Evolutionary conservation across 495 filamentous ascomycete species (phyloP), one percentile per base, ranked within the genome.

Genomic region (Penicillium verhagenii): DNA sequence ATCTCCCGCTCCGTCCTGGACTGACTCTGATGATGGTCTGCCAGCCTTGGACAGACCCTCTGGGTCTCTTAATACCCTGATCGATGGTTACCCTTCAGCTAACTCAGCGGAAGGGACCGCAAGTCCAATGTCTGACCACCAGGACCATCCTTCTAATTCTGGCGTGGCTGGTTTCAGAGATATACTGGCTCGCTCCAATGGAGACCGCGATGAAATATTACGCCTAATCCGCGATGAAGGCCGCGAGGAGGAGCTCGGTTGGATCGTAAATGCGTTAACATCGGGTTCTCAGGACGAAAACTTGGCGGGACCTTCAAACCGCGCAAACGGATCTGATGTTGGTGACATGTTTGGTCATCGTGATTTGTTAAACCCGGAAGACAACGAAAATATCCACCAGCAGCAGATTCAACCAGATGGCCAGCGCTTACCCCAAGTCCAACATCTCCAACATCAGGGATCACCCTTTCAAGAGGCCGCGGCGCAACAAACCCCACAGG

Each of bases 221-320:
- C 68, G 75, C 37, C 82, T 89, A 11, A 84, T 89, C 44, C 76
- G 79, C 23, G 79, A 85, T 26, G 85, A 87, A 59, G 75, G 78
- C 23, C 77, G 78, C 11, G 72, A 79, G 37, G 80, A 80, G 13
- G 78, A 81, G 44, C 71, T 89, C 38, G 72, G 73, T 29, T 78
- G 76, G 76, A 60, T 79, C 39, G 69, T 79, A 9, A 59, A 66
- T 33, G 66, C 69, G 18, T 68, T 79, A 58, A 68, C 53, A 9
- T 69, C 58, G 11, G 54, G 66, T 13, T 52, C 67, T 16, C 43
- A 59, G 5, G 53, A 55, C 24, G 40, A 53, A 50, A 47, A 44
- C 16, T 8, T 44, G 1, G 51, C 26, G 26, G 48, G 43, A 9
- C 60, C 63, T 23, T 53, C 57, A 16, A 47, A 33, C 33, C 53